Evolutionary conservation across 192 early-diverging fungal species (phyloP).

Genomic region (Podochytrium sp.): DNA sequence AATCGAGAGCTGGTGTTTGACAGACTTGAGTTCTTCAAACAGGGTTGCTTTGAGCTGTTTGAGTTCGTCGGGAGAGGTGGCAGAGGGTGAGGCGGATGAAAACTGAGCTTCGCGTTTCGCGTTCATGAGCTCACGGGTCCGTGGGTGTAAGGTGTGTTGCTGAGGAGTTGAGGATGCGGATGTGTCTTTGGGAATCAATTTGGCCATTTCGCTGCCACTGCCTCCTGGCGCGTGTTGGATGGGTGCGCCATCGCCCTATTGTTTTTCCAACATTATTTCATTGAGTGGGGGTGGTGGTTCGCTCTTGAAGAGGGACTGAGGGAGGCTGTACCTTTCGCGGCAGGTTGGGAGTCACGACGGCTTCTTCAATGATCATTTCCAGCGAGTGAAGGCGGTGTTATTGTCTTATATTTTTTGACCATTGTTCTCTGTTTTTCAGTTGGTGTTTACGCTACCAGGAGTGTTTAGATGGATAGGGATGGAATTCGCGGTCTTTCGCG

Average conservation of each 20-base stretch:
- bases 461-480: no score
- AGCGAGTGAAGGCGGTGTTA: not conserved
- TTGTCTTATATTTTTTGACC: not conserved
- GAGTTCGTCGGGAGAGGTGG: not conserved
- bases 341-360: conserved; percentile 13
- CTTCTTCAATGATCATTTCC: not conserved
- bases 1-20: not conserved
- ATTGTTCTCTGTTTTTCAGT: not conserved
- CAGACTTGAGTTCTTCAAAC: conserved; percentile 10
- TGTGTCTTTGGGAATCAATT: not conserved
- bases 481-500: no score
- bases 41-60: conserved; percentile 11
- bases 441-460: no score
- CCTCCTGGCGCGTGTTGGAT: no score
- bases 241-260: not conserved
- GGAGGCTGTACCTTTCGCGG: not conserved
- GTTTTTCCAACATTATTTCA: not conserved
- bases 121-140: conserved; percentile 1
- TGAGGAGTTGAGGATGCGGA: not conserved
- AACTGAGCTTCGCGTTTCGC: not conserved
- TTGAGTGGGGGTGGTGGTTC: not conserved
- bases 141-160: conserved; percentile 5
- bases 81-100: not conserved
- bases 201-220: not conserved
- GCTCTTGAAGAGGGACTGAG: not conserved